These are phyloP conservation scores for Colletotrichum musicola DNA, from an alignment of 2,329 filamentous ascomycete genomes.

Conservation along the genomic window DNA sequence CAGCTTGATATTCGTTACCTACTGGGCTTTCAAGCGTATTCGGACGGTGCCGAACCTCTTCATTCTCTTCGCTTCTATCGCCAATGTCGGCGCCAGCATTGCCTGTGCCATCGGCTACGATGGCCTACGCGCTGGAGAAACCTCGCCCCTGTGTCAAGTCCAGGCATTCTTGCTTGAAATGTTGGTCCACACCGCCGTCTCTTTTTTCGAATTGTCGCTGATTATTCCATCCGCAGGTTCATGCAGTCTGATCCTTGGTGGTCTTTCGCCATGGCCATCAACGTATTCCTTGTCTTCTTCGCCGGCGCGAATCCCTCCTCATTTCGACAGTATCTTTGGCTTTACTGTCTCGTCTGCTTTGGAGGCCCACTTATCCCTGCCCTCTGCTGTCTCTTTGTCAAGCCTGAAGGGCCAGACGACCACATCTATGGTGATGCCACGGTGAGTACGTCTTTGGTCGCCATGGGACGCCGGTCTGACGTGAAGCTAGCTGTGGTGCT, in stretches of 20 bases:
- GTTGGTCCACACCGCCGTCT: constrained; percentile 57
- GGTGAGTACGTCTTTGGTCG: constrained; percentile 50
- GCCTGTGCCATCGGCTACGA: constrained; percentile 80
- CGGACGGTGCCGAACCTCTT: constrained; percentile 73
- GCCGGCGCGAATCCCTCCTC: constrained; percentile 72
- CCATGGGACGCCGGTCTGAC: not conserved
- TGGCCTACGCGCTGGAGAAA: constrained; percentile 67
- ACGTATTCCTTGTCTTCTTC: constrained; percentile 80
- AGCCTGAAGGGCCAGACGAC: constrained; percentile 23
- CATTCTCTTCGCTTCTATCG: constrained; percentile 71
- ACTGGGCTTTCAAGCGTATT: constrained; percentile 62
- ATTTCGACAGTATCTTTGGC: constrained; percentile 78
- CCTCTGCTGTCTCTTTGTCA: constrained; percentile 72
- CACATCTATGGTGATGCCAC: constrained; percentile 68
- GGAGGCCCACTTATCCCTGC: constrained; percentile 78
- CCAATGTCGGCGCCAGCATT: constrained; percentile 69
- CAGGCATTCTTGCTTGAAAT: constrained; percentile 76
- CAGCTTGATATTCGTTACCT: constrained; percentile 65
- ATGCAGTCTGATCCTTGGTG: constrained; percentile 82
- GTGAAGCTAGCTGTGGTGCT: constrained; percentile 68
- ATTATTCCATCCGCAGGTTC: constrained; percentile 66
- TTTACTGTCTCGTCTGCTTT: constrained; percentile 79
- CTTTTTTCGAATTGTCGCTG: not conserved
- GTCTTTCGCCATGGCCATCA: constrained; percentile 86
- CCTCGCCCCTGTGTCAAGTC: constrained; percentile 70